Evolutionary conservation across 2,329 filamentous ascomycete genomes (phyloP), one percentile per base, ranked within the genome.

Genomic region (Cryphonectria parasitica): DNA sequence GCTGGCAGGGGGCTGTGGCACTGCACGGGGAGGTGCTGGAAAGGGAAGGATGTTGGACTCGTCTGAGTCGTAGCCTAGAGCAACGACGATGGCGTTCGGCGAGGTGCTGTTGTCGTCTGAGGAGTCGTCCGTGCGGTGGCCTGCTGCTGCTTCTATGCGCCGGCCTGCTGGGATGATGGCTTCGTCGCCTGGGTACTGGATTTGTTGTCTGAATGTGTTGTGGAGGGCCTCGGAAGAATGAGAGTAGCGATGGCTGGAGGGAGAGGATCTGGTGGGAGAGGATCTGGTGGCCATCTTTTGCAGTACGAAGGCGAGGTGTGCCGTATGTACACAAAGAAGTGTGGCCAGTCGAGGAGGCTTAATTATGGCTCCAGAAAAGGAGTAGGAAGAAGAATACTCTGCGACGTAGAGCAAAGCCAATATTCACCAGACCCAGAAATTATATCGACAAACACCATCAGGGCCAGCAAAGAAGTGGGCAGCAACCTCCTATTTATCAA

Each of bases 51-150:
- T 49, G 43, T 49, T 49, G 11, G 69, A 71, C 54, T 68, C 66
- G 45, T 71, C 69, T 45, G 69, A 71, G 22, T 71, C 69, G 45
- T 71, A 66, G 15, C 65, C 65, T 11, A 45, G 66, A 31, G 45
- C 45, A 6, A 34, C 61, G 28, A 71, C 66, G 7, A 56, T 61
- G 17, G 69, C 68, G 34, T 60, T 60, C 31, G 66, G 69, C 17
- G 69, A 68, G 31, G 56, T 31, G 54, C 60, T 45, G 10, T 71
- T 49, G 3, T 54, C 41, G 58, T 41, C 66, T n/a, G n/a, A n/a
- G n/a, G n/a, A n/a, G 36, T 39, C 36, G 7, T 39, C 36, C 10
- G 36, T n/a, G n/a, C n/a, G 36, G 10, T 39, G 7, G 36, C 7
- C 36, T 8, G 8, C 4, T 36, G 52, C 66, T 65, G 68, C 52